Percentiles rank a stretch among this genome's conserved stretches.
Conservation (phyloP, 2,329 filamentous ascomycete species). For the Xylariaceae sp. region DNA sequence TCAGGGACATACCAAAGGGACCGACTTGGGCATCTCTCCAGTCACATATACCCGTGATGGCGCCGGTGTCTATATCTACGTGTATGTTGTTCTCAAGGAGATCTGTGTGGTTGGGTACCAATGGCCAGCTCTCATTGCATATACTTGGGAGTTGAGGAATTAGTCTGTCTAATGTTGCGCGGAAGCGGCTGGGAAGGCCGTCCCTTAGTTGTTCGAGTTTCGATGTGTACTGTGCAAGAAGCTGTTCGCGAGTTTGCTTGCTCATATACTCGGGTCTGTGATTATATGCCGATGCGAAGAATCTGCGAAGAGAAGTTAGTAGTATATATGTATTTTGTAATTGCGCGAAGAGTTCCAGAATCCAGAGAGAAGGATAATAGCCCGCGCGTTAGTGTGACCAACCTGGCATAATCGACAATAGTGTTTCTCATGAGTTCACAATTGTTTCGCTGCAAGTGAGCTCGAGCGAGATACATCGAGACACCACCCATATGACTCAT, state of each 20-base stretch:
- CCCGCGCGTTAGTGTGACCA: too few relatives aligned
- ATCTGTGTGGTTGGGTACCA: constrained; percentile 15
- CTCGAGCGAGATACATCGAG: constrained; percentile 12
- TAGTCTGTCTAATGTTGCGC: constrained; percentile 6
- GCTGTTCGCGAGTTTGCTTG: constrained; percentile 5
- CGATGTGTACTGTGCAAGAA: constrained; percentile 9
- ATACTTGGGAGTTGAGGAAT: constrained; percentile 11
- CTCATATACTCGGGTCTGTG: constrained; percentile 11
- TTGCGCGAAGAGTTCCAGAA: not conserved
- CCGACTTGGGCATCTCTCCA: constrained; percentile 13
- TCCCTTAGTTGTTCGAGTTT: constrained; percentile 8
- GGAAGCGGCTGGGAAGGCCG: constrained; percentile 14
- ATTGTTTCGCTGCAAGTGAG: constrained; percentile 8
- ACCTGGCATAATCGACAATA: constrained; percentile 11
- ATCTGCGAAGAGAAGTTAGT: constrained; percentile 9
- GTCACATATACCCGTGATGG: constrained; percentile 17
- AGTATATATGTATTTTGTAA: not conserved
- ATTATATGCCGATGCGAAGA: constrained; percentile 16
- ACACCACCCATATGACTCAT: constrained; percentile 15
- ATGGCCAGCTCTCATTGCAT: constrained; percentile 11
- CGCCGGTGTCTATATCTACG: constrained; percentile 13
- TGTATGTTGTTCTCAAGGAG: constrained; percentile 22
- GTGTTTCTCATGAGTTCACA: constrained; percentile 10
- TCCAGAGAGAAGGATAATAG: too few relatives aligned
- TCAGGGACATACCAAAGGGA: constrained; percentile 19